Conservation (phyloP, 148 eudicot genomes). For the Cornus kousa region DNA sequence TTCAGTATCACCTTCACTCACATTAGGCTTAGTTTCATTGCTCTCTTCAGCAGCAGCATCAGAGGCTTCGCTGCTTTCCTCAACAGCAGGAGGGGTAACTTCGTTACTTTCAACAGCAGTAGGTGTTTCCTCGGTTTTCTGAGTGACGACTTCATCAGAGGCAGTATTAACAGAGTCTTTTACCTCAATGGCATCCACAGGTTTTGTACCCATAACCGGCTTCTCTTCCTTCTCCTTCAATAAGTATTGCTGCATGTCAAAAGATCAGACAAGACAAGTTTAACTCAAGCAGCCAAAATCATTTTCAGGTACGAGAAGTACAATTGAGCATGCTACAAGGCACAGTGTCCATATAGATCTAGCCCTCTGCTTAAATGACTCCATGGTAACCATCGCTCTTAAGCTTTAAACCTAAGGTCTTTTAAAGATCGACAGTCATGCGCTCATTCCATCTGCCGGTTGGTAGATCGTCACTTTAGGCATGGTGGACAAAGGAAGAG, state of each 20-base stretch:
- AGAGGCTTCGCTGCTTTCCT: conserved; percentile 27
- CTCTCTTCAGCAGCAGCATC: conserved; percentile 32
- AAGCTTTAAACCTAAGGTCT: too few relatives aligned
- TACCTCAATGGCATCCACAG: conserved; percentile 46
- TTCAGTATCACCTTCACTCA: conserved; percentile 25
- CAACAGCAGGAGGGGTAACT: conserved; percentile 1
- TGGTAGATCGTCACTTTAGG: too few relatives aligned
- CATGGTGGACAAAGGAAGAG: too few relatives aligned
- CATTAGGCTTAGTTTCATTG: conserved; percentile 31
- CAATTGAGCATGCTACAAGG: background rate
- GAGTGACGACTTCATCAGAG: conserved; percentile 42
- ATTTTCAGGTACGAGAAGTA: conserved; percentile 2
- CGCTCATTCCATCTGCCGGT: too few relatives aligned
- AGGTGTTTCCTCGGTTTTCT: conserved; percentile 48
- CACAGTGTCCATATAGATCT: background rate
- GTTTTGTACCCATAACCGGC: conserved; percentile 22
- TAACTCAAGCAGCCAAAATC: background rate
- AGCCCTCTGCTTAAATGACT: too few relatives aligned
- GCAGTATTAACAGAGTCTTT: conserved; percentile 32
- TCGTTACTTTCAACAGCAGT: conserved; percentile 8
- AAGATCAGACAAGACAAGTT: background rate
- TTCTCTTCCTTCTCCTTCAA: conserved; percentile 31
- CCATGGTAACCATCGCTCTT: too few relatives aligned
- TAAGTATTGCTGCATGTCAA: conserved; percentile 34
- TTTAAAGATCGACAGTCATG: too few relatives aligned